phyloP scores from a whole-genome alignment of 2,329 filamentous ascomycete genomes.

The Neoascochyta sp. region DNA sequence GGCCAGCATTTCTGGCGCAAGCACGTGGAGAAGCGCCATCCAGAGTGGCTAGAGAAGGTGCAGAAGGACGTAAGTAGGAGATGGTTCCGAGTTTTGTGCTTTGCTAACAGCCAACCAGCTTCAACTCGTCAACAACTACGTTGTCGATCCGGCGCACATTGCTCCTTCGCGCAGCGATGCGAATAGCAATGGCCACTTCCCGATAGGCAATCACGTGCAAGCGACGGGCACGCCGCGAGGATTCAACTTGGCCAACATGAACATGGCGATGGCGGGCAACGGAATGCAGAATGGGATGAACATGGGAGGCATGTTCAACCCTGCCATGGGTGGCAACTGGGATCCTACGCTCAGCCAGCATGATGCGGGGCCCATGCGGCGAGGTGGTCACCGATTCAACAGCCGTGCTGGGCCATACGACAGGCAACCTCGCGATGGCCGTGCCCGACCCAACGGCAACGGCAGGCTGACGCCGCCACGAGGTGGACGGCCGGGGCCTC shows the following conservation, averaged over 20 bases:
- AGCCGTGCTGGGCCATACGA: conserved; percentile 42
- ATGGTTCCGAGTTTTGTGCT: not conserved
- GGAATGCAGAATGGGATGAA: conserved; percentile 41
- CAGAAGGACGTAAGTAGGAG: conserved; percentile 70
- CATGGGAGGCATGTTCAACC: conserved; percentile 49
- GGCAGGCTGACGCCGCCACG: conserved; percentile 50
- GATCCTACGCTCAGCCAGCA: conserved; percentile 46
- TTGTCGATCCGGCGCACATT: conserved; percentile 90
- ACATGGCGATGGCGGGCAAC: conserved; percentile 56
- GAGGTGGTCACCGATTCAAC: conserved; percentile 39
- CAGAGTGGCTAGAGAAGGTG: conserved; percentile 77
- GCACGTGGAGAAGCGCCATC: conserved; percentile 92
- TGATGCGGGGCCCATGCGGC: conserved; percentile 44
- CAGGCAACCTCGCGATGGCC: conserved; percentile 37
- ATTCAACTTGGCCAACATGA: conserved; percentile 77
- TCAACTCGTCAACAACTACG: conserved; percentile 87
- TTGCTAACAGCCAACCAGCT: conserved; percentile 53
- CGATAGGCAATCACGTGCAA: conserved; percentile 66
- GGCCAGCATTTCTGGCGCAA: conserved; percentile 97
- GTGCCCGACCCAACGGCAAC: conserved; percentile 45
- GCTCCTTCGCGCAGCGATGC: conserved; percentile 89
- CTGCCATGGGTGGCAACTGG: conserved; percentile 52
- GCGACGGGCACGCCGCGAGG: conserved; percentile 83
- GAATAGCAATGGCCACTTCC: conserved; percentile 94
- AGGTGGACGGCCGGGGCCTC: conserved; percentile 47